These are phyloP conservation scores for button mushroom (Agaricus bisporus) DNA, from an alignment of 768 basidiomycete genomes.

Conservation along the genomic window DNA sequence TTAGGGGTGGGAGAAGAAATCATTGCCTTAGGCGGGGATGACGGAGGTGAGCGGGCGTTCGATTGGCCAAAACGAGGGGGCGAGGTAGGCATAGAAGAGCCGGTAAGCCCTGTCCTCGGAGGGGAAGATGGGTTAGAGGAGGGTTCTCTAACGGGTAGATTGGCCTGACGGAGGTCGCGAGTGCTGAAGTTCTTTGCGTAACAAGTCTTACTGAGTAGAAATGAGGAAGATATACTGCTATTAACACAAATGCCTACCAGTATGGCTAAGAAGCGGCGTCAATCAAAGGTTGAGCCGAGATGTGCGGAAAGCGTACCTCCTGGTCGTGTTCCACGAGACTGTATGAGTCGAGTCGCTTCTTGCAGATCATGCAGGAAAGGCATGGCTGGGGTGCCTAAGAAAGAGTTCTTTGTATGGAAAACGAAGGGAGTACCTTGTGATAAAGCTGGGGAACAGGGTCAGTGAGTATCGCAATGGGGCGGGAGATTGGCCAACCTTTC, in stretches of 20 bases:
- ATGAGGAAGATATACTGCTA: neutral
- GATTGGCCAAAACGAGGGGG: conserved; percentile 19
- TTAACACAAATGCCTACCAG: conserved; percentile 30
- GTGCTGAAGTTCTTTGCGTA: conserved; percentile 79
- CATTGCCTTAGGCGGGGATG: conserved; percentile 2
- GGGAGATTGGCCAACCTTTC: conserved; percentile 53
- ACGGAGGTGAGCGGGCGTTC: conserved; percentile 9
- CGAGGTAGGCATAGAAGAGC: conserved; percentile 19
- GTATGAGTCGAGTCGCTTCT: conserved; percentile 72
- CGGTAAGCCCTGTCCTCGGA: conserved; percentile 6
- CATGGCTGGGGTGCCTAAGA: conserved; percentile 48
- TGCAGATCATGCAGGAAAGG: conserved; percentile 70
- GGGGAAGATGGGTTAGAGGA: conserved; percentile 11
- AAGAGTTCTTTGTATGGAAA: neutral
- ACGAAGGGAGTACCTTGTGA: conserved; percentile 50
- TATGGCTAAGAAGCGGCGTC: conserved; percentile 35
- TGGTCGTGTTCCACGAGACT: conserved; percentile 79
- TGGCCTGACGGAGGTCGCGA: conserved; percentile 63
- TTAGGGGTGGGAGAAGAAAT: conserved; percentile 11
- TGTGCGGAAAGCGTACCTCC: conserved; percentile 42
- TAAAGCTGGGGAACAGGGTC: conserved; percentile 46
- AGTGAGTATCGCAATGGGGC: neutral
- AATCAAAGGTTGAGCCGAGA: neutral
- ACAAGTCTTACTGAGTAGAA: conserved; percentile 62
- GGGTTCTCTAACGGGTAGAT: conserved; percentile 40